Evolutionary conservation across 139 green algal genomes (phyloP).

Genomic region (Yamagishiella unicocca): DNA sequence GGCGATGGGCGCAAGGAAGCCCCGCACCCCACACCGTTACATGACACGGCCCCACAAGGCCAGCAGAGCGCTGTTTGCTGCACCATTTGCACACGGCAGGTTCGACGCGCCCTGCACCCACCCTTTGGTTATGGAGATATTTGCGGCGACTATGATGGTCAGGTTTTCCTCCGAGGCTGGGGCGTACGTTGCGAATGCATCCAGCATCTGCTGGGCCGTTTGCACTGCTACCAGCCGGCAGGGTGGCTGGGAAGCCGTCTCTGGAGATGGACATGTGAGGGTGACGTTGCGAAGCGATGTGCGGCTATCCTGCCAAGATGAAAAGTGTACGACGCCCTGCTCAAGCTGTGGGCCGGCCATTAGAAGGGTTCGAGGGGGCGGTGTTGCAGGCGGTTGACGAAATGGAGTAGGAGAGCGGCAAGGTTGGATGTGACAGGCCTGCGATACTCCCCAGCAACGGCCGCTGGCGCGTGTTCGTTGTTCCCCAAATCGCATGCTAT

Average conservation of each 20-base stretch:
- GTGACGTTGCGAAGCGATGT: conserved; percentile 22
- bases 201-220: not conserved
- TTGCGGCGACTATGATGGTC: conserved; percentile 3
- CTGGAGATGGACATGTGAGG: not conserved
- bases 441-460: too few species aligned
- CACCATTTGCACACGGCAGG: too few species aligned
- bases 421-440: too few species aligned
- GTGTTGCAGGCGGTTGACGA: too few species aligned
- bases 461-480: too few species aligned
- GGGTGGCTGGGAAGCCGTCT: not conserved
- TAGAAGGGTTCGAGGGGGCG: too few species aligned
- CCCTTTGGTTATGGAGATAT: conserved; percentile 16
- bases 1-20: too few species aligned
- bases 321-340: not conserved
- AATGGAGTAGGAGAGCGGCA: too few species aligned
- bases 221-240: conserved; percentile 23
- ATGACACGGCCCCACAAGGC: too few species aligned
- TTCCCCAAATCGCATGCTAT: too few species aligned
- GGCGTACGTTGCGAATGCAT: not conserved
- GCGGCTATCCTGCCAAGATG: not conserved
- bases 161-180: not conserved
- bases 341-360: not conserved
- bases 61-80: too few species aligned
- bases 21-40: too few species aligned
- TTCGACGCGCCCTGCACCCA: not conserved